Percentiles rank a stretch among this genome's conserved stretches.
These are phyloP conservation scores for Schwanniomyces etchellsii DNA, from an alignment of 1,139 yeast genomes.

Conservation along the genomic window DNA sequence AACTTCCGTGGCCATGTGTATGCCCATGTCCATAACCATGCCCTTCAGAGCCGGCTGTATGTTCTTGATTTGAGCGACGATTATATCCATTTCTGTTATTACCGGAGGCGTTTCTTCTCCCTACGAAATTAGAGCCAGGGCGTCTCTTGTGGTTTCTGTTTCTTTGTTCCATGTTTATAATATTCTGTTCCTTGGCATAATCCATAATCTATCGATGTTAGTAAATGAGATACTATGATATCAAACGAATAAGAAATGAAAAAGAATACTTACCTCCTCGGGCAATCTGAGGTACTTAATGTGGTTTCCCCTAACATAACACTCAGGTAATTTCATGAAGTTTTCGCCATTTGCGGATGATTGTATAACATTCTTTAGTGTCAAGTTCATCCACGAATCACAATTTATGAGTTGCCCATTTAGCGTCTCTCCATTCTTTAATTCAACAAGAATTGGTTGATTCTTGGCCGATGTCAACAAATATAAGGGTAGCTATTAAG, in stretches of 20 bases:
- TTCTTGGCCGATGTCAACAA: slow-evolving; percentile 88
- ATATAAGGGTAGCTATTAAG: slow-evolving; percentile 72
- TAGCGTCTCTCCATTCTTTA: slow-evolving; percentile 86
- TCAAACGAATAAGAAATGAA: too few species aligned
- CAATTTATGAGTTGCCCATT: slow-evolving; percentile 83
- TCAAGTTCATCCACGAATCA: slow-evolving; percentile 95
- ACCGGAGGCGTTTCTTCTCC: slow-evolving; percentile 9
- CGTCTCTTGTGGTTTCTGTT: slow-evolving; percentile 45
- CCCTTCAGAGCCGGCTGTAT: background rate
- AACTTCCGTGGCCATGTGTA: too few species aligned
- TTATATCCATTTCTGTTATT: slow-evolving; percentile 6
- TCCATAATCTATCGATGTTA: slow-evolving; percentile 55
- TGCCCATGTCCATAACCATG: background rate
- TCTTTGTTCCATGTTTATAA: slow-evolving; percentile 49
- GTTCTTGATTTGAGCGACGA: background rate
- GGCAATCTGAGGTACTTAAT: slow-evolving; percentile 44
- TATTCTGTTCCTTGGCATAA: slow-evolving; percentile 66
- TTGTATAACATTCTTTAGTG: slow-evolving; percentile 73
- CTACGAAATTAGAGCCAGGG: slow-evolving; percentile 14
- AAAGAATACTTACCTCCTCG: slow-evolving; percentile 21
- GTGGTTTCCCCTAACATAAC: slow-evolving; percentile 82
- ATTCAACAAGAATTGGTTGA: slow-evolving; percentile 81
- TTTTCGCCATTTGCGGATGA: slow-evolving; percentile 64
- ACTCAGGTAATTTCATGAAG: slow-evolving; percentile 66
- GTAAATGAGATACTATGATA: slow-evolving; percentile 6